Conservation (phyloP, 2,329 filamentous ascomycete species). For the Aspergillus alliaceus region DNA sequence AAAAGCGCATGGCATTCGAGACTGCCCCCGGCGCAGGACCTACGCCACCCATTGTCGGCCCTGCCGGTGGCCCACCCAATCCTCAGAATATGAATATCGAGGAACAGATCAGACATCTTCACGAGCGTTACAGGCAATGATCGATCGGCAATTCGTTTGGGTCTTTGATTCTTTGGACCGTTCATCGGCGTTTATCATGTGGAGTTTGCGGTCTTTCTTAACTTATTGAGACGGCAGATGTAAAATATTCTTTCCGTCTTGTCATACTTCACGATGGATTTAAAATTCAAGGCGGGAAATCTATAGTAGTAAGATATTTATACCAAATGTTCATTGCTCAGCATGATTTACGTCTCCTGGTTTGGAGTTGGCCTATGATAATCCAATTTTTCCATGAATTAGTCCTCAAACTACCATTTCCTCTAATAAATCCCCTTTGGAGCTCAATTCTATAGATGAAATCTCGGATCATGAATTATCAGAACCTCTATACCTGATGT, state of each 20-base stretch:
- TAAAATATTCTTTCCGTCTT: conserved; percentile 3
- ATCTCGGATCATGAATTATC: conserved; percentile 3
- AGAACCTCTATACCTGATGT: conserved; percentile 5
- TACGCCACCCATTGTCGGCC: conserved; percentile 30
- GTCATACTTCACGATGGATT: background rate
- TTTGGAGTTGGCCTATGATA: too few species aligned
- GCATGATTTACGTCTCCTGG: background rate
- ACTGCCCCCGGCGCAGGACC: conserved; percentile 24
- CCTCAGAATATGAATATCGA: conserved; percentile 67
- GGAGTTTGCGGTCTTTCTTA: conserved; percentile 4
- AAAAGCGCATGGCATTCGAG: conserved; percentile 69
- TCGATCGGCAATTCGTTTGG: background rate
- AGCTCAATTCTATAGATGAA: background rate
- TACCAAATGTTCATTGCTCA: background rate
- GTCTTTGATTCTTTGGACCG: background rate
- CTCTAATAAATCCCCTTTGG: too few species aligned
- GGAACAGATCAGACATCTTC: conserved; percentile 75
- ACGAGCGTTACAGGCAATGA: conserved; percentile 53
- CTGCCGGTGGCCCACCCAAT: conserved; percentile 29
- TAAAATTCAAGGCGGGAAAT: background rate
- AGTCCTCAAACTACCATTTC: too few species aligned
- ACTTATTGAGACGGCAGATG: conserved; percentile 1
- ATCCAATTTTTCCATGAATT: too few species aligned
- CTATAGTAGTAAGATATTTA: background rate
- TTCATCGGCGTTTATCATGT: conserved; percentile 7